phyloP scores from a whole-genome alignment of 441 rosid species.

The Macaranga tanarius region DNA sequence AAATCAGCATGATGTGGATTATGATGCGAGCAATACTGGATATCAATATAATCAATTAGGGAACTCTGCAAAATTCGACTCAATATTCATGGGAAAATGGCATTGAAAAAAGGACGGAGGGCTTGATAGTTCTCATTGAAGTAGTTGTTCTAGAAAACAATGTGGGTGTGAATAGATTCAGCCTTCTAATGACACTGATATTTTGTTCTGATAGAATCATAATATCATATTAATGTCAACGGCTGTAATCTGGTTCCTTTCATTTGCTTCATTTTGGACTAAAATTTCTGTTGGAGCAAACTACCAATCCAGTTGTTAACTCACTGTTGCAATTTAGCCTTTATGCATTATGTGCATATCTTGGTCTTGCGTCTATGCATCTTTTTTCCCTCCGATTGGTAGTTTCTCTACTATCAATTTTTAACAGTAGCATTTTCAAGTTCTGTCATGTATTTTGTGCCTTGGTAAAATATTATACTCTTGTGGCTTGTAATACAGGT shows the following conservation, averaged over 20 bases:
- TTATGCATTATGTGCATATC: neutral
- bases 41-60: too few species aligned
- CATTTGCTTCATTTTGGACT: neutral
- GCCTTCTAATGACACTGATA: too few species aligned
- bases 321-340: neutral
- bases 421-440: neutral
- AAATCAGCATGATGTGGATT: too few species aligned
- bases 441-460: neutral
- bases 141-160: too few species aligned
- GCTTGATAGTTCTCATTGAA: too few species aligned
- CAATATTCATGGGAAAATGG: neutral
- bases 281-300: neutral
- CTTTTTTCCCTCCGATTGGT: neutral
- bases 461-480: conserved; percentile 1
- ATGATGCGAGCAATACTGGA: too few species aligned
- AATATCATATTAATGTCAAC: too few species aligned
- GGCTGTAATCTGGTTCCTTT: neutral
- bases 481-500: conserved; percentile 47
- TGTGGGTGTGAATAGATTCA: too few species aligned
- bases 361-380: neutral
- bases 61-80: too few species aligned
- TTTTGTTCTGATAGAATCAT: too few species aligned
- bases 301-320: neutral
- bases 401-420: neutral
- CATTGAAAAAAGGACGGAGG: neutral